These are phyloP conservation scores for Ampelomyces quisqualis DNA, from an alignment of 2,329 filamentous ascomycete genomes.

Conservation along the genomic window DNA sequence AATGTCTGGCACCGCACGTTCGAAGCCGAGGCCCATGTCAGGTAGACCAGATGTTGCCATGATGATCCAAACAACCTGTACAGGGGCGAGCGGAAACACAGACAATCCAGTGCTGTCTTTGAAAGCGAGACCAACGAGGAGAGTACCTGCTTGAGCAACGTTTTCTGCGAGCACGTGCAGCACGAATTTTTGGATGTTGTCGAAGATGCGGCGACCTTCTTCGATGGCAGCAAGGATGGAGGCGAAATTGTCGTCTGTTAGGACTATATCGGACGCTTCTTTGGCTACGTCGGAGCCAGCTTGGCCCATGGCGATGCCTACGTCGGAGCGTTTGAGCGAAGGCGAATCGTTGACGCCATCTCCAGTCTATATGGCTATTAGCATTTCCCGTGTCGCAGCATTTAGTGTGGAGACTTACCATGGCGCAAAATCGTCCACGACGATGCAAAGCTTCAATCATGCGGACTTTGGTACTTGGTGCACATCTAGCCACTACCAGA, in stretches of 20 bases:
- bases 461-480: slow-evolving; percentile 81
- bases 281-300: slow-evolving; percentile 84
- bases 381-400: neutral
- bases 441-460: slow-evolving; percentile 89
- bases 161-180: slow-evolving; percentile 75
- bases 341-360: slow-evolving; percentile 88
- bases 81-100: slow-evolving; percentile 81
- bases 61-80: slow-evolving; percentile 92
- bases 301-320: slow-evolving; percentile 84
- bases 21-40: slow-evolving; percentile 83
- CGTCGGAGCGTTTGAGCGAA: slow-evolving; percentile 75
- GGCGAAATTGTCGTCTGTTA: slow-evolving; percentile 87
- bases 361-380: slow-evolving; percentile 56
- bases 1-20: slow-evolving; percentile 72
- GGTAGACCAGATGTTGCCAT: slow-evolving; percentile 79
- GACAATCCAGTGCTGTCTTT: slow-evolving; percentile 70
- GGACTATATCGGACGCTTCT: slow-evolving; percentile 76
- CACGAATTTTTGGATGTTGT: slow-evolving; percentile 87
- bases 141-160: slow-evolving; percentile 77
- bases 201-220: slow-evolving; percentile 80
- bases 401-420: slow-evolving; percentile 47
- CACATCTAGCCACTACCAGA: slow-evolving; percentile 79
- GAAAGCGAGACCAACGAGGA: slow-evolving; percentile 80
- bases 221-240: slow-evolving; percentile 81
- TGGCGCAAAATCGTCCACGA: slow-evolving; percentile 73